Evolutionary conservation across 2,329 filamentous ascomycete species (phyloP).

Genomic region (Penicillium paneum): DNA sequence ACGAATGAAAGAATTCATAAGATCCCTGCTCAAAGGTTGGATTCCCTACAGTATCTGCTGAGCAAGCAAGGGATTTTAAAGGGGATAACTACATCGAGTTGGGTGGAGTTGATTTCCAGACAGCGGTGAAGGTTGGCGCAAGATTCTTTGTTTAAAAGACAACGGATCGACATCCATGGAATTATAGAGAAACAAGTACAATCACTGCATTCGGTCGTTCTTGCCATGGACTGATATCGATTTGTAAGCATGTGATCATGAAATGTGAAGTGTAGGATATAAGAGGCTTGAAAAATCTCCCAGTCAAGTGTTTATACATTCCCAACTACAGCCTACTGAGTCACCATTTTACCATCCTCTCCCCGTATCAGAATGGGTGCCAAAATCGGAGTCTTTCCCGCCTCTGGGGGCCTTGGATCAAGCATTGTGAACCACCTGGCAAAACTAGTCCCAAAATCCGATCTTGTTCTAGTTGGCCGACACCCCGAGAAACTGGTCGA

Average conservation of each 20-base stretch:
- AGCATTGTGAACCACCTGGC: slow-evolving; percentile 52
- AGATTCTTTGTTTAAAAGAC: background rate
- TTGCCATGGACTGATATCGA: background rate
- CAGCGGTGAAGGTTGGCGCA: background rate
- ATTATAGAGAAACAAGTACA: background rate
- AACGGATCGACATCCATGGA: background rate
- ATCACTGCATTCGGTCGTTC: background rate
- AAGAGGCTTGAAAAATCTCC: background rate
- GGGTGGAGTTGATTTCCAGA: background rate
- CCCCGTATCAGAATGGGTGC: slow-evolving; percentile 11
- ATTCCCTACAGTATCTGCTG: background rate
- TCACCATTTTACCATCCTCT: background rate
- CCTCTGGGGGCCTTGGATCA: slow-evolving; percentile 52
- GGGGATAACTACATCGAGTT: background rate
- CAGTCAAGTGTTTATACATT: background rate
- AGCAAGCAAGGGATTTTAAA: background rate
- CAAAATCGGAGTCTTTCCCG: slow-evolving; percentile 44
- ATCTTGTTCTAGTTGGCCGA: slow-evolving; percentile 50
- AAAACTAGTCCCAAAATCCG: slow-evolving; percentile 41
- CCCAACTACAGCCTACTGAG: background rate
- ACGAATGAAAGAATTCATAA: background rate
- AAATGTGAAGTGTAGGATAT: background rate
- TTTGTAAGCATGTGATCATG: background rate
- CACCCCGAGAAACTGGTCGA: slow-evolving; percentile 22
- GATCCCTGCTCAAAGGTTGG: background rate